Base-by-base conservation (phyloP, 768 basidiomycete species). In the Pleurotus giganteus region DNA sequence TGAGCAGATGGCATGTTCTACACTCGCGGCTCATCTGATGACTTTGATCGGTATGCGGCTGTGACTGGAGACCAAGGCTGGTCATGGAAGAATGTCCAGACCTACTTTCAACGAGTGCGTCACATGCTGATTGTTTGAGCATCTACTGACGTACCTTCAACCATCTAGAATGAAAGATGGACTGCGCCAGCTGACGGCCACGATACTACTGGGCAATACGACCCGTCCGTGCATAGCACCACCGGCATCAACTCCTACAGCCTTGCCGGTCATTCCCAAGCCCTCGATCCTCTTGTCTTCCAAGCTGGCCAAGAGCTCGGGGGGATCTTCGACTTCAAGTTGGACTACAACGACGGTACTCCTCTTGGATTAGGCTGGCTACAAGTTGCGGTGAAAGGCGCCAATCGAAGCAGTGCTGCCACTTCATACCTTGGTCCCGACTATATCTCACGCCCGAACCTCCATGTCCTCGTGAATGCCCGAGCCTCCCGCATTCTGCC, bases 401-500 rank as follows among this genome's bases (percentile, higher is more conserved):
- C 66, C 2, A 61, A 63, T 36, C 56, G 71, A 23, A 68, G 68
- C 26, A 70, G 69, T 41, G 61, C 71, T 9, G 64, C 69, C 7
- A 66, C 66, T 3, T 62, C 66, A 0, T 73, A 71, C 47, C 61
- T 73, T 9, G 59, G 58, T 2, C 52, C 58, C 1, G 31, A 61
- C 2, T 65, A 68, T 32, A 49, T 64, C 1, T 42, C 57, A 3
- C 49, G 72, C 11, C 53, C 57, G 1, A 73, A 73, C 44, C 42
- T 69, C 3, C 65, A 70, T 34, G 64, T 73, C 31, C 41, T 73
- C 15, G 43, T 71, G 5, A 58, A 68, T 39, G 62, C 70, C 0
- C 65, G 65, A 7, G 67, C 70, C 12, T 63, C 66, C 2, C 63
- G 69, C 3, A 57, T 73, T 15, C 41, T 71, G 1, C 50, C 50